Percentiles rank a stretch among this genome's conserved stretches.
Evolutionary conservation across 2,329 filamentous ascomycete species (phyloP).

Genomic region (Penicillium sp.): DNA sequence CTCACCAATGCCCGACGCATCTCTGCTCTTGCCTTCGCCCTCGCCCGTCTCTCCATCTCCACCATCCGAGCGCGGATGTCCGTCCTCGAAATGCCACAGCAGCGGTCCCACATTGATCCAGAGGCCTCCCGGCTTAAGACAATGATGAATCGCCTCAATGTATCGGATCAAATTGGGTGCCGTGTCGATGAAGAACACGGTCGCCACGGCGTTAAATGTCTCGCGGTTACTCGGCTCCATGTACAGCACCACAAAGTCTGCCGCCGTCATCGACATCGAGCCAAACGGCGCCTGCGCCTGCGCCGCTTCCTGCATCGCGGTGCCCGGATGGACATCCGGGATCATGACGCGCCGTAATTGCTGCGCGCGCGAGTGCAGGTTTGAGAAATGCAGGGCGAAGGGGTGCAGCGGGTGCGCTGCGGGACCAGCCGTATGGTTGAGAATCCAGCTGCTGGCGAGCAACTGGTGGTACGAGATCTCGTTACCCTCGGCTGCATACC

Average conservation of each 20-base stretch:
- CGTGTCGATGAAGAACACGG: constrained; percentile 96
- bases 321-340: constrained; percentile 76
- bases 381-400: constrained; percentile 86
- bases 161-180: constrained; percentile 92
- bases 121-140: constrained; percentile 73
- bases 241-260: constrained; percentile 91
- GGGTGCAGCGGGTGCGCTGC: constrained; percentile 73
- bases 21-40: constrained; percentile 26
- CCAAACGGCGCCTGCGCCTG: constrained; percentile 42
- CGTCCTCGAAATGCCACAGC: constrained; percentile 91
- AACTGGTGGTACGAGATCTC: constrained; percentile 97
- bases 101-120: constrained; percentile 90
- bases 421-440: constrained; percentile 56
- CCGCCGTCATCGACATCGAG: constrained; percentile 90
- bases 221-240: constrained; percentile 61
- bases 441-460: constrained; percentile 69
- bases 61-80: constrained; percentile 26
- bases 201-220: constrained; percentile 77
- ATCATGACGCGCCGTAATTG: constrained; percentile 74
- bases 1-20: constrained; percentile 70
- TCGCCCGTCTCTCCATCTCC: constrained; percentile 15
- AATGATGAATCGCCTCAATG: constrained; percentile 77
- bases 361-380: constrained; percentile 70
- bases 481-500: constrained; percentile 81
- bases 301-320: constrained; percentile 49